A percentile compares a stretch with the other conserved stretches of the same genome.
These are phyloP conservation scores for Pythium myriotylum DNA, from an alignment of 352 stramenopile species.

Conservation along the genomic window DNA sequence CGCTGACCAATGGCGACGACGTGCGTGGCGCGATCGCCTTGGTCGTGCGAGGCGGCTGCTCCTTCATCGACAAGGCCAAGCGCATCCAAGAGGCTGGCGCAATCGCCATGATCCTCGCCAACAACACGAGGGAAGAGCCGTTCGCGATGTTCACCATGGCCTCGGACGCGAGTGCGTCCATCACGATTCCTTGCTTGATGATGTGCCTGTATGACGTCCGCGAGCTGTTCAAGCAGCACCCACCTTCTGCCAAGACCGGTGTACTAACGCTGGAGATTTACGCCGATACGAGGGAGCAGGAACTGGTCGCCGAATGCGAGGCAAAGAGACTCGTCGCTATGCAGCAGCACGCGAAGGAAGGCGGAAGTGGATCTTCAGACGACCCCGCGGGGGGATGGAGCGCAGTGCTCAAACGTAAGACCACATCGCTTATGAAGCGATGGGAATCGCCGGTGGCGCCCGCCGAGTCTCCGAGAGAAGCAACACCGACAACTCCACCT, in stretches of 20 bases:
- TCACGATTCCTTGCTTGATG: conserved; percentile 66
- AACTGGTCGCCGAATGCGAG: conserved; percentile 24
- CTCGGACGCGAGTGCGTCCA: conserved; percentile 14
- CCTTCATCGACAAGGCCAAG: conserved; percentile 64
- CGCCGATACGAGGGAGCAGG: conserved; percentile 7
- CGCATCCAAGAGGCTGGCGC: conserved; percentile 59
- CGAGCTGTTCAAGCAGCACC: conserved; percentile 64
- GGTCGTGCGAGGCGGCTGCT: conserved; percentile 71
- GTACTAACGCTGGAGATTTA: conserved; percentile 53
- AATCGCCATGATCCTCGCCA: conserved; percentile 54
- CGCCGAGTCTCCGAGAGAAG: neutral
- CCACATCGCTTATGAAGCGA: conserved; percentile 53
- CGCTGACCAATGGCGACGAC: conserved; percentile 49
- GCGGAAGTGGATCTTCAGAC: conserved; percentile 1
- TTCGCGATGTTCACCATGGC: conserved; percentile 68
- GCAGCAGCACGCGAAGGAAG: conserved; percentile 28
- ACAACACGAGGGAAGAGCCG: conserved; percentile 60
- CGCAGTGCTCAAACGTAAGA: conserved; percentile 44
- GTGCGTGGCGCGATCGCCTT: conserved; percentile 56
- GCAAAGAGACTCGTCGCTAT: conserved; percentile 12
- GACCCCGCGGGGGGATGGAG: conserved; percentile 28
- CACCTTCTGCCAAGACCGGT: conserved; percentile 47
- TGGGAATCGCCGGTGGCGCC: conserved; percentile 15
- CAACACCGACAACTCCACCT: neutral
- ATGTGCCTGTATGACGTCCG: conserved; percentile 67